Evolutionary conservation across 352 stramenopile genomes (phyloP).

Genomic region (Pythium dissotocum): DNA sequence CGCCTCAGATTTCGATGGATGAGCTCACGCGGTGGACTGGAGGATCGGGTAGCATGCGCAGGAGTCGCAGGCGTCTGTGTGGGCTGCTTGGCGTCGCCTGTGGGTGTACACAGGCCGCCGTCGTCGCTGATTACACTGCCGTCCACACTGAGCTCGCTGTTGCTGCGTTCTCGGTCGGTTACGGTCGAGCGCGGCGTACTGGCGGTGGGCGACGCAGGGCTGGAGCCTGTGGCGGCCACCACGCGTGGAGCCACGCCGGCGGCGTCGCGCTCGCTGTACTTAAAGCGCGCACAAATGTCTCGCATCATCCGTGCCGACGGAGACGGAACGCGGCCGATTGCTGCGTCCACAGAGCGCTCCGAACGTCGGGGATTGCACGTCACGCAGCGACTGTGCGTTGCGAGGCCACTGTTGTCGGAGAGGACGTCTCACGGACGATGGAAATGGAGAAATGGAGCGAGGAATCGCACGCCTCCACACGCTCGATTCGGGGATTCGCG

Average conservation of each 20-base stretch:
- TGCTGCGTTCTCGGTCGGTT: constrained; percentile 23
- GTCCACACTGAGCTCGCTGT: constrained; percentile 21
- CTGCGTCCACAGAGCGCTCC: not conserved
- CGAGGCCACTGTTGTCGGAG: not conserved
- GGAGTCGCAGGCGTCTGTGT: constrained; percentile 14
- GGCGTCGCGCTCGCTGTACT: constrained; percentile 55
- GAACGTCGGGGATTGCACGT: not conserved
- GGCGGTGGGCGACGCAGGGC: constrained; percentile 5
- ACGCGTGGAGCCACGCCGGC: constrained; percentile 1
- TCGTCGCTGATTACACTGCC: constrained; percentile 7
- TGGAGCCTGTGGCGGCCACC: not conserved
- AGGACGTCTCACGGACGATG: not conserved
- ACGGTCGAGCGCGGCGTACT: constrained; percentile 15
- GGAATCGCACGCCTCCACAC: not conserved
- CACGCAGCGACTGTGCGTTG: not conserved
- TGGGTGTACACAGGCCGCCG: not conserved
- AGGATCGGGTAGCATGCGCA: not conserved
- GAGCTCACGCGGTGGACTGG: constrained; percentile 57
- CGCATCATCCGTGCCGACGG: constrained; percentile 24
- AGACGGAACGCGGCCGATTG: constrained; percentile 12
- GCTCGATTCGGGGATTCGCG: not conserved
- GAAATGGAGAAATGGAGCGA: not conserved
- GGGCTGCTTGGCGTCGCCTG: not conserved
- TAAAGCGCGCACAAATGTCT: constrained; percentile 63
- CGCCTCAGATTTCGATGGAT: constrained; percentile 58